phyloP scores from a whole-genome alignment of 2,329 filamentous ascomycete species.

The Cadophora sp. region DNA sequence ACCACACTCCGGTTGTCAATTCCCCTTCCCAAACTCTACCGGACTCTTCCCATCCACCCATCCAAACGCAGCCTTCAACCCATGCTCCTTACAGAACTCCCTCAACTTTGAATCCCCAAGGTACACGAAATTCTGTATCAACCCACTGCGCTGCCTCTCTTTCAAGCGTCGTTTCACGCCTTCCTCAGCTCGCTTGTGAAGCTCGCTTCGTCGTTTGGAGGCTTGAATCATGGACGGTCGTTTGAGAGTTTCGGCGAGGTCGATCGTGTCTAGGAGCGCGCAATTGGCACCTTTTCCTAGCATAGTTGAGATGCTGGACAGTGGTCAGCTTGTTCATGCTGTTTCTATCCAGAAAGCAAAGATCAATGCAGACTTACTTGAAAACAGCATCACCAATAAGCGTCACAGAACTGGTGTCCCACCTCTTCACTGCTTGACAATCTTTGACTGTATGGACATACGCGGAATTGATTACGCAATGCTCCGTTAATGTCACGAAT shows the following conservation, averaged over 20 bases:
- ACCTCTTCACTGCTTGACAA: slow-evolving; percentile 35
- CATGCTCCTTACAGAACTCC: slow-evolving; percentile 34
- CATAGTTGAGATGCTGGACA: slow-evolving; percentile 38
- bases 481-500: slow-evolving; percentile 33
- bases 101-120: slow-evolving; percentile 38
- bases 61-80: slow-evolving; percentile 36
- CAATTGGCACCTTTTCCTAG: slow-evolving; percentile 42
- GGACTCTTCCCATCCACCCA: slow-evolving; percentile 10
- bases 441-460: slow-evolving; percentile 37
- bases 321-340: not conserved
- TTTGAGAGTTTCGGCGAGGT: slow-evolving; percentile 34
- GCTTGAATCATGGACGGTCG: slow-evolving; percentile 16
- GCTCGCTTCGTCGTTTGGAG: slow-evolving; percentile 18
- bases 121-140: slow-evolving; percentile 40
- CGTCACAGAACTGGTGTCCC: slow-evolving; percentile 36
- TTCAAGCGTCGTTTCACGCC: slow-evolving; percentile 37
- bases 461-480: slow-evolving; percentile 33
- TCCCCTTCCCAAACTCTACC: slow-evolving; percentile 5
- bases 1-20: too few species aligned
- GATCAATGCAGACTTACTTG: slow-evolving; percentile 34
- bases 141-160: slow-evolving; percentile 35
- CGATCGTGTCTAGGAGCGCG: slow-evolving; percentile 40
- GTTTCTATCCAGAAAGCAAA: too few species aligned
- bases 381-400: slow-evolving; percentile 41
- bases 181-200: slow-evolving; percentile 31